Base-by-base conservation (phyloP, 2,329 filamentous ascomycete species). In the Rhynchosporium secalis region DNA sequence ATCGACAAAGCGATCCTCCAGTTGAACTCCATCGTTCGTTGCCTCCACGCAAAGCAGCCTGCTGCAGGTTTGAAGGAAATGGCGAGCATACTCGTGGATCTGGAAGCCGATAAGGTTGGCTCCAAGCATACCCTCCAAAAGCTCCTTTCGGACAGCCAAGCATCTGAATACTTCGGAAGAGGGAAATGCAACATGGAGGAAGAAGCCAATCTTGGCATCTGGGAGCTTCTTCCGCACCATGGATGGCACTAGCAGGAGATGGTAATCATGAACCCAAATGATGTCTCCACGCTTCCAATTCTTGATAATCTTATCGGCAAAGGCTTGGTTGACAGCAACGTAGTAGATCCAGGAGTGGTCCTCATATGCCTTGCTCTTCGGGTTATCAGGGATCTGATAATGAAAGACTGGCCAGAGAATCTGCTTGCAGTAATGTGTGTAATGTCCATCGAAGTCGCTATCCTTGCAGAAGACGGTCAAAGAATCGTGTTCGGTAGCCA, bases 371-470 rank as follows among this genome's bases (percentile, higher is more conserved):
- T 98, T 98, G 85, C 92, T 97, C 81, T 96, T 96, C 31, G 94
- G 94, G 73, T 96, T 96, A 74, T 98, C 95, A 0, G 94, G 95
- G 63, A 98, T 96, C 76, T 97, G 93, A 75, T 98, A 98, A 77
- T 98, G 93, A 76, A 98, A 96, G 64, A 97, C 93, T 1, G 94
- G 94, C 94, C 94, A 98, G 6, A 98, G 81, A 60, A 98, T 96
- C 73, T 94, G 92, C 79, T 98, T 98, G 86, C 93, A 97, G 75
- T 95, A 98, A 76, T 97, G 93, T 12, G 89, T 86, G 73, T 98
- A 98, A 77, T 96, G 93, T 1, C 93, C 92, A 72, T 97, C 90
- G 73, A 97, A 92, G 76, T 98, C 93, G 73, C 89, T 92, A 77
- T 98, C 94, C 64, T 86, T 90, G 75, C 91, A 89, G 75, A 89